A percentile compares a stretch with the other conserved stretches of the same genome.
Evolutionary conservation across 2,329 filamentous ascomycete species (phyloP).

Genomic region (Colletotrichum caudatum): DNA sequence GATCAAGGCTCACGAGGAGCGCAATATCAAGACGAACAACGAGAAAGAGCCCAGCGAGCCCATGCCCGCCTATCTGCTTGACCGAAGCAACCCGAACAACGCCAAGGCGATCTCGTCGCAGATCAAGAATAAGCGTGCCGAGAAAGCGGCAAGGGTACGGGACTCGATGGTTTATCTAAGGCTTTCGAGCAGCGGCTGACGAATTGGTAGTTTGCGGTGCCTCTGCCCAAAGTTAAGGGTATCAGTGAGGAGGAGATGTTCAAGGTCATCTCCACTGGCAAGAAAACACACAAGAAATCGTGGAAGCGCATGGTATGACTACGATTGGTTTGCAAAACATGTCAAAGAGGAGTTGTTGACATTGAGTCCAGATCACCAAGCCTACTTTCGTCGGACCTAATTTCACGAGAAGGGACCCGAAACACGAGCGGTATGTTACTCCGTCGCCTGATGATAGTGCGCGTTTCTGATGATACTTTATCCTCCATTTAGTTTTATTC

Average conservation of each 20-base stretch:
- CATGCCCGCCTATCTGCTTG: conserved; percentile 92
- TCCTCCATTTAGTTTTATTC: conserved; percentile 55
- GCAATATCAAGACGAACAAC: conserved; percentile 90
- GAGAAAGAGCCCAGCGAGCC: conserved; percentile 84
- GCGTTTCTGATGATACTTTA: neutral
- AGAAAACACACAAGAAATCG: conserved; percentile 90
- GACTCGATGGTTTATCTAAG: neutral
- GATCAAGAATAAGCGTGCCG: conserved; percentile 74
- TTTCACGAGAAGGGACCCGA: conserved; percentile 90
- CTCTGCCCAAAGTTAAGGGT: conserved; percentile 78
- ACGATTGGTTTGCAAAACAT: conserved; percentile 62
- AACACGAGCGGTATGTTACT: conserved; percentile 63
- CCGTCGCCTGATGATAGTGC: neutral
- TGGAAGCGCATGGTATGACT: conserved; percentile 77
- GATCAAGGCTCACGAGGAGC: conserved; percentile 95
- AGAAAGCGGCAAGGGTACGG: conserved; percentile 49
- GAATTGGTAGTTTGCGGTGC: conserved; percentile 78
- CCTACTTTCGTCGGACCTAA: conserved; percentile 91
- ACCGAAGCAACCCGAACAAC: conserved; percentile 72
- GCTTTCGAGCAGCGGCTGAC: neutral
- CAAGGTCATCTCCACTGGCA: conserved; percentile 94
- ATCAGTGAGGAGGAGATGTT: conserved; percentile 99
- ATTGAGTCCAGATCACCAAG: conserved; percentile 68
- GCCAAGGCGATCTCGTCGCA: conserved; percentile 81
- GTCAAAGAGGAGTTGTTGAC: neutral